Evolutionary conservation across 23 red algal species (phyloP).

Genomic region (Gracilaria domingensis): DNA sequence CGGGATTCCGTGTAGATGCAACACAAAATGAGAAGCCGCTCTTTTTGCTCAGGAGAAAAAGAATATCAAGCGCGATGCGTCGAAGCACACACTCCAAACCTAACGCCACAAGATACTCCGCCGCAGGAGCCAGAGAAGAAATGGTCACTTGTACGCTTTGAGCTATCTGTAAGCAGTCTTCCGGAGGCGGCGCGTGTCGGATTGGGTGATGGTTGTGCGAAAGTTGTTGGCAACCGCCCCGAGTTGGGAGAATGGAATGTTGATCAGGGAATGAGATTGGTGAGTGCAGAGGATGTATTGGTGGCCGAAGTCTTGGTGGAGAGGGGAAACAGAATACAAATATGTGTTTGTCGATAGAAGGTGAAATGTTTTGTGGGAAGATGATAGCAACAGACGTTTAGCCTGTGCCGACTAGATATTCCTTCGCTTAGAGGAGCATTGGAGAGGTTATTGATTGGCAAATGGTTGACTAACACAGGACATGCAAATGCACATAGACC

Average conservation of each 20-base stretch:
- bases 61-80: not conserved
- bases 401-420: not conserved
- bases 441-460: not conserved
- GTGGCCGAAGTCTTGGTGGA: not conserved
- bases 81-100: not conserved
- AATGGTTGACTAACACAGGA: no score
- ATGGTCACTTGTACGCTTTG: not conserved
- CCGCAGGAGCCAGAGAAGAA: not conserved
- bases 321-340: not conserved
- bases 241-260: not conserved
- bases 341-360: not conserved
- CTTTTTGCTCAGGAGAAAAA: not conserved
- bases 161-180: not conserved
- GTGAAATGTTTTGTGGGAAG: not conserved
- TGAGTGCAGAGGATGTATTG: not conserved
- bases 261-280: not conserved
- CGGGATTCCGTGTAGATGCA: not conserved
- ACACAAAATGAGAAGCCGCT: not conserved
- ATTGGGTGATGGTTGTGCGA: not conserved
- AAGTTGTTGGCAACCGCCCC: not conserved
- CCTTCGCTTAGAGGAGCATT: slow-evolving; percentile 1
- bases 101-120: not conserved
- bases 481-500: no score
- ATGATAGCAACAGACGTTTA: not conserved
- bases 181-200: not conserved